phyloP scores from a whole-genome alignment of 768 basidiomycete species.

The Phlebiopsis flavidoalba region DNA sequence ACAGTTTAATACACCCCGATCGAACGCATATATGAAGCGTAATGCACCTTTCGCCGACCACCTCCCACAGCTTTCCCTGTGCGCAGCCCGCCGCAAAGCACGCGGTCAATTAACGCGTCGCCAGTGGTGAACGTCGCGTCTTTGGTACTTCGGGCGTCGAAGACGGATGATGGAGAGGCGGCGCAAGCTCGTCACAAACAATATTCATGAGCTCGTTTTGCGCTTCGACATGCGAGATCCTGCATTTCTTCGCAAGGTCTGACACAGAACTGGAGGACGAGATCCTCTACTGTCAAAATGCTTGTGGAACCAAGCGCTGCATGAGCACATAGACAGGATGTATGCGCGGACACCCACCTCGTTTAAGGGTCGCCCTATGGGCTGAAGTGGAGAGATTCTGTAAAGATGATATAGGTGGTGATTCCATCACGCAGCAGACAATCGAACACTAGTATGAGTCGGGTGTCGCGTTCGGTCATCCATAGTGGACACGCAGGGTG shows the following conservation, averaged over 20 bases:
- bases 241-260: slow-evolving; percentile 55
- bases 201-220: slow-evolving; percentile 44
- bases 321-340: background rate
- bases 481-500: background rate
- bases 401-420: slow-evolving; percentile 12
- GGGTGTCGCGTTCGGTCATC: background rate
- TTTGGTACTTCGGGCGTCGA: slow-evolving; percentile 30
- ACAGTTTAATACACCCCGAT: background rate
- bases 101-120: slow-evolving; percentile 58
- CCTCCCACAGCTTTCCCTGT: slow-evolving; percentile 83
- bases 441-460: background rate
- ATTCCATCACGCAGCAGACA: slow-evolving; percentile 14
- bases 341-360: slow-evolving; percentile 23
- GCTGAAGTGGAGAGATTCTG: slow-evolving; percentile 21
- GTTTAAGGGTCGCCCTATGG: slow-evolving; percentile 33
- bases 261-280: slow-evolving; percentile 43
- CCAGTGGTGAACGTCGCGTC: slow-evolving; percentile 66
- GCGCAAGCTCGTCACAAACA: slow-evolving; percentile 40
- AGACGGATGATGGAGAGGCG: slow-evolving; percentile 37
- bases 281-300: slow-evolving; percentile 28
- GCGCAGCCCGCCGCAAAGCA: slow-evolving; percentile 75
- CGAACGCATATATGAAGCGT: background rate
- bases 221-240: slow-evolving; percentile 43
- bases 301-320: slow-evolving; percentile 6
- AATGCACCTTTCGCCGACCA: slow-evolving; percentile 75